phyloP scores from a whole-genome alignment of 2,329 filamentous ascomycete species.

The Aspergillus thermomutatus region DNA sequence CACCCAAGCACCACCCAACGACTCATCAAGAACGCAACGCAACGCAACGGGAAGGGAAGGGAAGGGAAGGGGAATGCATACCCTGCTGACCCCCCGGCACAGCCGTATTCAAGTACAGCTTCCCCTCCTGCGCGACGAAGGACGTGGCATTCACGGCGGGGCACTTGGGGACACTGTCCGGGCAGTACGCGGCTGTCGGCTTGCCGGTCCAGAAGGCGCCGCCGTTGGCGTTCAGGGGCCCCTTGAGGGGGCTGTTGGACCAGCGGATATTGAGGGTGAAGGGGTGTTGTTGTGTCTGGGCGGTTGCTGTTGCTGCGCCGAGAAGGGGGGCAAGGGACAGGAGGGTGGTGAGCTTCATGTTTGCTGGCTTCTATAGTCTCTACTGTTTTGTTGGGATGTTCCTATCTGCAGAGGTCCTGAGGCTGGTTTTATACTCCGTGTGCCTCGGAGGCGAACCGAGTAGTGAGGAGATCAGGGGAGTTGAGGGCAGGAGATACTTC shows the following conservation, averaged over 20 bases:
- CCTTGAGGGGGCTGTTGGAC: conserved; percentile 5
- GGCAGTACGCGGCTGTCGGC: neutral
- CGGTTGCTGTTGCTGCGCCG: neutral
- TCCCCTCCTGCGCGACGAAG: neutral
- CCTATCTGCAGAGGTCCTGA: neutral
- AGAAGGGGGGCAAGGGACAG: neutral
- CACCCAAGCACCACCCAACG: neutral
- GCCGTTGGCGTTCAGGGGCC: conserved; percentile 1
- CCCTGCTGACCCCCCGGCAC: conserved; percentile 8
- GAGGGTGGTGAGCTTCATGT: neutral
- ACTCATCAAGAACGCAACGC: too few relatives aligned
- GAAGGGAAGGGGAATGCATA: neutral
- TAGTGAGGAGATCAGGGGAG: neutral
- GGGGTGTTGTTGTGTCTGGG: neutral
- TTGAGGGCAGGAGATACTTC: neutral
- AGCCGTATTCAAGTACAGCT: conserved; percentile 3
- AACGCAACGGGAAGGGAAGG: too few relatives aligned
- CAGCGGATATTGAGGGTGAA: conserved; percentile 9
- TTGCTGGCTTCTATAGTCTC: neutral
- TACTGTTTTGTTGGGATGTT: too few relatives aligned
- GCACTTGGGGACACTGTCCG: conserved; percentile 1
- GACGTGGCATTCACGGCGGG: conserved; percentile 1
- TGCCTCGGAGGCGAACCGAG: too few relatives aligned
- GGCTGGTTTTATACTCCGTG: neutral
- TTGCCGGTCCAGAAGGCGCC: conserved; percentile 5